Conservation (phyloP, 805 yeast genomes). For the Hanseniaspora occidentalis region DNA sequence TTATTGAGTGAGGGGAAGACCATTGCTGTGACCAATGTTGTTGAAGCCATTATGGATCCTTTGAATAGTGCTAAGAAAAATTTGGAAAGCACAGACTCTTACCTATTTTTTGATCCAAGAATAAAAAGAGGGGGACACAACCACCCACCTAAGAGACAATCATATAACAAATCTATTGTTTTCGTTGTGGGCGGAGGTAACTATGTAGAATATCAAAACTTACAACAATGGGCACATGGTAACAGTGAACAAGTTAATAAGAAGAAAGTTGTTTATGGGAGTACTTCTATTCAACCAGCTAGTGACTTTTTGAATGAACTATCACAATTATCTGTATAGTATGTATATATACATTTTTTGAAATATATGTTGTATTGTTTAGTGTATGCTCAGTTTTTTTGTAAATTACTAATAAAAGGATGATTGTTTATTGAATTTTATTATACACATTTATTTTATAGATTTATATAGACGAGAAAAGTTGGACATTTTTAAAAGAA, state of each 20-base stretch:
- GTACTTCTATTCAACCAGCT: slow-evolving; percentile 67
- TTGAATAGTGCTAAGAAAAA: slow-evolving; percentile 45
- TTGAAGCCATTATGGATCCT: slow-evolving; percentile 88
- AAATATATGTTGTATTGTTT: no score
- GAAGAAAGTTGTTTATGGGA: slow-evolving; percentile 70
- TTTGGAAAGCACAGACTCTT: slow-evolving; percentile 73
- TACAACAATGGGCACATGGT: slow-evolving; percentile 70
- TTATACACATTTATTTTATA: no score
- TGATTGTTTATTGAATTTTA: no score
- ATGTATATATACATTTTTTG: no score
- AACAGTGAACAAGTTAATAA: slow-evolving; percentile 26
- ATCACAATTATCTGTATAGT: slow-evolving; percentile 26
- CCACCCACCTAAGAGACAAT: slow-evolving; percentile 73
- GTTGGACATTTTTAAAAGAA: no score
- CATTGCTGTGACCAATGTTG: slow-evolving; percentile 80
- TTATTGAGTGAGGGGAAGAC: slow-evolving; percentile 79
- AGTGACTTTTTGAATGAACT: slow-evolving; percentile 57
- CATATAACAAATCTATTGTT: slow-evolving; percentile 71
- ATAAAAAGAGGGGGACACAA: slow-evolving; percentile 79
- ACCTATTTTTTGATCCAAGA: slow-evolving; percentile 81
- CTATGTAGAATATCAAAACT: slow-evolving; percentile 83
- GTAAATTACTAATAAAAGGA: no score
- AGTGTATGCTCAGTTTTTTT: no score
- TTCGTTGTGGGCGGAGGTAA: slow-evolving; percentile 97
- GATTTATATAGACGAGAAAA: no score